These are phyloP conservation scores for Aspergillus chevalieri DNA, from an alignment of 2,329 filamentous ascomycete genomes.

Conservation along the genomic window DNA sequence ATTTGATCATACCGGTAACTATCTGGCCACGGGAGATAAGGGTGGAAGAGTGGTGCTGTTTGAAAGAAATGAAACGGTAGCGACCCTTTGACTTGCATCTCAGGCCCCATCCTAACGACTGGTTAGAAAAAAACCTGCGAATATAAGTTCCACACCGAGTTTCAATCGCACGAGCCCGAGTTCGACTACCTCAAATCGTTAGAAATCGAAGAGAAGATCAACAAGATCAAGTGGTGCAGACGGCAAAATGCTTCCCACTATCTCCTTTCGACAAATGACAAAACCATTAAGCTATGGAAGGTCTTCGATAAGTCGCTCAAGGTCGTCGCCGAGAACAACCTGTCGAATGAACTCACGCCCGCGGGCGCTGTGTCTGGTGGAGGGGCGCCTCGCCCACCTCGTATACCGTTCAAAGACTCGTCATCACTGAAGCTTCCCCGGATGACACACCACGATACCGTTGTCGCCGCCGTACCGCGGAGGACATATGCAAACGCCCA, in stretches of 20 bases:
- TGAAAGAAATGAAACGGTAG: constrained; percentile 82
- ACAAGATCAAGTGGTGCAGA: constrained; percentile 99
- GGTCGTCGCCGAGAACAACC: constrained; percentile 97
- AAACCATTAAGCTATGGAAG: constrained; percentile 99
- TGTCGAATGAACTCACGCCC: constrained; percentile 89
- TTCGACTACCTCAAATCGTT: constrained; percentile 99
- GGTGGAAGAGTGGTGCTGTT: constrained; percentile 48
- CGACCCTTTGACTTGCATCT: constrained; percentile 4
- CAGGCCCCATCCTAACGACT: constrained; percentile 26
- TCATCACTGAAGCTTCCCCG: constrained; percentile 87
- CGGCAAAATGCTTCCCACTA: constrained; percentile 98
- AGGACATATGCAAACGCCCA: constrained; percentile 97
- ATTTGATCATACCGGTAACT: constrained; percentile 49
- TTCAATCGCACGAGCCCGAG: constrained; percentile 98
- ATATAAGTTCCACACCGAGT: constrained; percentile 99
- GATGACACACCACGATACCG: constrained; percentile 95
- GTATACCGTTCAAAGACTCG: constrained; percentile 69
- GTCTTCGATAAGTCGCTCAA: constrained; percentile 99
- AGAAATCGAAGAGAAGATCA: constrained; percentile 99
- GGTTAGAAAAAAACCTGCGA: constrained; percentile 97
- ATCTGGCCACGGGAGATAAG: constrained; percentile 48
- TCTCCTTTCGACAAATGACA: constrained; percentile 96
- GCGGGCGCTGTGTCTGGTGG: constrained; percentile 65
- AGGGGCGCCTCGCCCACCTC: constrained; percentile 66
- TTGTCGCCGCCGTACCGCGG: constrained; percentile 90